phyloP scores from a whole-genome alignment of 176 grass and related monocot species.

The Eleusine coracana region DNA sequence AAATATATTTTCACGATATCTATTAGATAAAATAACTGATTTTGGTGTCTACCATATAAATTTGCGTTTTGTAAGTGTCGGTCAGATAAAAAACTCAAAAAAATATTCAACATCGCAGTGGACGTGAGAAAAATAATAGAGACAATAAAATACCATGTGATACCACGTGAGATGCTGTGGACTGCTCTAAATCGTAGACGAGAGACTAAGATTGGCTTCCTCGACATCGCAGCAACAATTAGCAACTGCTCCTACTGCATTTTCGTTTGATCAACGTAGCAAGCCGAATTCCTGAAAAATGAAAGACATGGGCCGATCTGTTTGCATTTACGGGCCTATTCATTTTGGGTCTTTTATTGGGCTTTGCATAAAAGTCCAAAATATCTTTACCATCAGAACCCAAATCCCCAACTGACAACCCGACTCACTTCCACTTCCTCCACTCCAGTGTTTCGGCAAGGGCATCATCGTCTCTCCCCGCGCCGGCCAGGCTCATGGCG shows the following conservation, averaged over 20 bases:
- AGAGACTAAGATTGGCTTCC: neutral
- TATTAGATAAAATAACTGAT: too few species aligned
- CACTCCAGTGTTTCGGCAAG: neutral
- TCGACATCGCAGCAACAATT: neutral
- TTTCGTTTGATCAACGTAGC: neutral
- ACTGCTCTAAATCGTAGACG: neutral
- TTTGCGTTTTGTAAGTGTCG: too few species aligned
- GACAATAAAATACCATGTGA: neutral
- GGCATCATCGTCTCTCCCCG: neutral
- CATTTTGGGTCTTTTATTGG: neutral
- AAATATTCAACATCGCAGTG: too few species aligned
- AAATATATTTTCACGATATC: too few species aligned
- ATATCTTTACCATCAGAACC: too few species aligned
- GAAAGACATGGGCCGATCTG: neutral
- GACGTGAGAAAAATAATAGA: neutral
- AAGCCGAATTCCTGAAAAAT: neutral
- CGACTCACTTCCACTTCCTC: neutral
- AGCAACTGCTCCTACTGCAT: too few species aligned
- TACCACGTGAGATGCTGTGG: neutral
- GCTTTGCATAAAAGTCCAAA: neutral
- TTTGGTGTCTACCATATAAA: too few species aligned
- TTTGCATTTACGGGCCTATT: neutral
- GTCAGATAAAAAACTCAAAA: too few species aligned
- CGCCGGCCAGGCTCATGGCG: constrained; percentile 33
- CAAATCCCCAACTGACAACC: neutral